Conservation (phyloP, 805 yeast species). For the Nakazawaea ambrosiae region DNA sequence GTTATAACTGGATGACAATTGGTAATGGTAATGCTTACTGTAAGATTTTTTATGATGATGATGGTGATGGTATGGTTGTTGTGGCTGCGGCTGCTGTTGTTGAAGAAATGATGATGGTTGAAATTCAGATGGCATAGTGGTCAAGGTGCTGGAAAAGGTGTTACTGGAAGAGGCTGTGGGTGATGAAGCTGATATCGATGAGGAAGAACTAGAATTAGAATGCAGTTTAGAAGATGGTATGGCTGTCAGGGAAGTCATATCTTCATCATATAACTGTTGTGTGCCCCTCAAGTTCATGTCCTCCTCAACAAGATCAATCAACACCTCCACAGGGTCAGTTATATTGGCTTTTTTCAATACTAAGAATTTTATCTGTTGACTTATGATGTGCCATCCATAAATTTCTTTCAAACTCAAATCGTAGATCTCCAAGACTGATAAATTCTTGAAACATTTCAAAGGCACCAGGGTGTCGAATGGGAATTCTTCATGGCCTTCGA, state of each 20-base stretch:
- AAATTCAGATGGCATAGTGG: too few species aligned
- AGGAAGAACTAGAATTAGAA: constrained; percentile 3
- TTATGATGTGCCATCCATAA: constrained; percentile 55
- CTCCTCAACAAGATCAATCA: constrained; percentile 45
- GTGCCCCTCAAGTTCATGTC: constrained; percentile 29
- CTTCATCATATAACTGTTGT: constrained; percentile 14
- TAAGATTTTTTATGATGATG: constrained; percentile 4
- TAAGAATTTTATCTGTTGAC: constrained; percentile 48
- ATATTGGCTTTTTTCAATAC: constrained; percentile 46
- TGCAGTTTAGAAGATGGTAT: neutral
- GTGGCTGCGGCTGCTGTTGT: constrained; percentile 5
- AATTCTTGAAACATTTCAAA: constrained; percentile 50
- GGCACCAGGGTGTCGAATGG: constrained; percentile 71
- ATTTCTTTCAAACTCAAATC: constrained; percentile 60
- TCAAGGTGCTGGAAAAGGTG: too few species aligned
- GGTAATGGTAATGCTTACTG: constrained; percentile 3
- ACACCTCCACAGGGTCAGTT: constrained; percentile 44
- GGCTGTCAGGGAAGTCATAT: constrained; percentile 1
- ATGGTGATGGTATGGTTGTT: constrained; percentile 12
- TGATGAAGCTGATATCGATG: constrained; percentile 18
- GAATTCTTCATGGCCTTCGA: constrained; percentile 59
- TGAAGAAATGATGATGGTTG: neutral
- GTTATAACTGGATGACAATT: constrained; percentile 2
- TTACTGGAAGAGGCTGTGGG: constrained; percentile 9
- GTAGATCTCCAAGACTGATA: constrained; percentile 52